Base-by-base conservation (phyloP, 1,139 yeast genomes). In the Pichia sp. region DNA sequence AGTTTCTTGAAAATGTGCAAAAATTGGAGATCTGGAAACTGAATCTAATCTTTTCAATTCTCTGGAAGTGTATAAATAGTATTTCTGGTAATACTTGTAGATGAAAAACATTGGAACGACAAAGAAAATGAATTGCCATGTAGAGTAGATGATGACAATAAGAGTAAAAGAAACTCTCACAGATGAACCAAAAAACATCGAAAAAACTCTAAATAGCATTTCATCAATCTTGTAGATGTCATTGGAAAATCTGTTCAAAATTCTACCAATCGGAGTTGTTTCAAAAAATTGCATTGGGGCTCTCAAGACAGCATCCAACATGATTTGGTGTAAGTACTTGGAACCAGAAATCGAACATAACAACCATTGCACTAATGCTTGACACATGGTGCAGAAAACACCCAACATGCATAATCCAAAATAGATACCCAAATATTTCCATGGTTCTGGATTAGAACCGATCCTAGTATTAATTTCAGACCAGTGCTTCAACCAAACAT, bases 251-350 rank as follows among this genome's bases (percentile, higher is more conserved):
- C 98, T 73, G 70, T 94, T 94, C 64, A 92, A 72, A 49, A 94
- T 79, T 64, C 98, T 78, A 35, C 99, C 98, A 52, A 92, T 77
- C 42, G 98, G 99, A 0, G 97, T 92, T 0, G 97, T 88, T 65
- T 94, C 98, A 60, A 94, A 92, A 63, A 94, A 92, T 36, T 88
- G 76, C 98, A 92, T 94, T 50, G 98, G 98, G 0, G 97, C 95
- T 50, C 92, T 74, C 50, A 92, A 67, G 11, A 92, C 95, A 50
- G 88, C 71, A 34, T 65, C 64, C 4, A 95, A 80, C 97, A 92
- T 90, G 31, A 68, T 65, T 51, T 81, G 76, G 63, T 92, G 98
- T 50, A 92, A 72, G 48, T 71, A 75, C 49, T 71, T 79, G 6
- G 97, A 90, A 11, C 95, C 95, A 47, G 79, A 78, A 55, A 92